Conservation (phyloP, 2,329 filamentous ascomycete species). For the Zasmidium angulare region DNA sequence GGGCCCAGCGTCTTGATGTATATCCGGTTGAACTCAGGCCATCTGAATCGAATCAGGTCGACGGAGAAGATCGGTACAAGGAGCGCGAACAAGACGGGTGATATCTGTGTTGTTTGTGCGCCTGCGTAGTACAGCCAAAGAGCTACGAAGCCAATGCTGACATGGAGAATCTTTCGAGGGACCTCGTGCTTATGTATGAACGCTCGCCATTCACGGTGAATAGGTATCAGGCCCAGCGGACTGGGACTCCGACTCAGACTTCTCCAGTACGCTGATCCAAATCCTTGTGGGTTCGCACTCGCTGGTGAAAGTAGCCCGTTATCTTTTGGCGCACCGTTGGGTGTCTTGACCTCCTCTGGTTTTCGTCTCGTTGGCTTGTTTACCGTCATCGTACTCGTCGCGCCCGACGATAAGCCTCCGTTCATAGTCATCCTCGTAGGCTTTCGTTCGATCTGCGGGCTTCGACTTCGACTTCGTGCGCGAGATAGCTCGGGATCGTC, state of each 20-base stretch:
- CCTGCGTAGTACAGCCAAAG: conserved; percentile 81
- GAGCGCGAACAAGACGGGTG: conserved; percentile 77
- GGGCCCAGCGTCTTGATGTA: conserved; percentile 85
- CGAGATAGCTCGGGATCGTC: conserved; percentile 53
- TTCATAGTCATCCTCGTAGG: conserved; percentile 23
- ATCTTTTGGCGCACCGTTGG: conserved; percentile 20
- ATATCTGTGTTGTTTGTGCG: conserved; percentile 72
- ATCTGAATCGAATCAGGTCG: conserved; percentile 82
- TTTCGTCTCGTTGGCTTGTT: conserved; percentile 29
- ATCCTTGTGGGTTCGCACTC: conserved; percentile 50
- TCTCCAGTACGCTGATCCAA: conserved; percentile 74
- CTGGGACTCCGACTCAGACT: conserved; percentile 89
- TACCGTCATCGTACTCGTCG: conserved; percentile 11
- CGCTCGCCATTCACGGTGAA: conserved; percentile 85
- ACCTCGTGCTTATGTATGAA: conserved; percentile 96
- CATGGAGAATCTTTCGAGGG: conserved; percentile 86
- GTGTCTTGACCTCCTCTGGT: conserved; percentile 34
- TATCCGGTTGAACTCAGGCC: conserved; percentile 75
- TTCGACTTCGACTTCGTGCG: conserved; percentile 70
- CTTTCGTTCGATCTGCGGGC: conserved; percentile 53
- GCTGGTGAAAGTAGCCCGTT: conserved; percentile 33
- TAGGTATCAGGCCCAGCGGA: conserved; percentile 89
- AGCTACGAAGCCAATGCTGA: conserved; percentile 94
- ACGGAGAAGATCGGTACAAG: conserved; percentile 80
- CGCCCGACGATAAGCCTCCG: conserved; percentile 22